Evolutionary conservation across 306 rosid genomes (phyloP), one percentile per base, ranked within the genome.

Genomic region (Citrullus amarus): DNA sequence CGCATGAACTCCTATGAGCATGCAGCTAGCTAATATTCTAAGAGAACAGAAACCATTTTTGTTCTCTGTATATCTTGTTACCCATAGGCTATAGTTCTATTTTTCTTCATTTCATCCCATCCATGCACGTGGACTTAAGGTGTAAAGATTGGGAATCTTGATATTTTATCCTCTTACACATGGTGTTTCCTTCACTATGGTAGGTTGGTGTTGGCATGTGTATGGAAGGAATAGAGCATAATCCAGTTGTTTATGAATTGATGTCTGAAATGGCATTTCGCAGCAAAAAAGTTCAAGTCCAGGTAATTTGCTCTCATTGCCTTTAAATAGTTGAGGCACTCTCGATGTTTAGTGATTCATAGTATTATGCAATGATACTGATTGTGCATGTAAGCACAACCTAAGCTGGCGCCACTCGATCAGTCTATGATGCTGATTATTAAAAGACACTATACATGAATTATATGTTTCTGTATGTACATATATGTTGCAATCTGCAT

Each of bases 221-320:
- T 87, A 94, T 94, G 98, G 98, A 94, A 88, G 98, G 97, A 80
- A 94, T 90, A 83, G 96, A 94, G 89, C 96, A 92, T 6, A 92
- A 94, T 85, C 96, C 97, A 56, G 88, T 94, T 58, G 89, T 90
- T 81, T 90, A 89, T 68, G 97, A 94, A 81, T 80, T 94, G 82
- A 92, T 87, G 91, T 87, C 98, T 48, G 98, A 94, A 86, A 94
- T 92, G 98, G 95, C 97, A 66, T 94, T 90, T 84, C 93, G 91
- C 66, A 83, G 86, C 30, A 78, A 89, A 84, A 92, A 86, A 85
- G 92, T 92, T 84, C 71, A 83, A 82, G 87, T 90, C 79, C 78
- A 38, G 91, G 98, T 94, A 89, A 83, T 36, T 58, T 79, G 57
- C 60, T 28, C 15, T 77, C 17, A 63, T 56, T 73, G 51, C 74